Evolutionary conservation across 495 filamentous ascomycete genomes (phyloP).

Genomic region (Talaromyces adpressus): DNA sequence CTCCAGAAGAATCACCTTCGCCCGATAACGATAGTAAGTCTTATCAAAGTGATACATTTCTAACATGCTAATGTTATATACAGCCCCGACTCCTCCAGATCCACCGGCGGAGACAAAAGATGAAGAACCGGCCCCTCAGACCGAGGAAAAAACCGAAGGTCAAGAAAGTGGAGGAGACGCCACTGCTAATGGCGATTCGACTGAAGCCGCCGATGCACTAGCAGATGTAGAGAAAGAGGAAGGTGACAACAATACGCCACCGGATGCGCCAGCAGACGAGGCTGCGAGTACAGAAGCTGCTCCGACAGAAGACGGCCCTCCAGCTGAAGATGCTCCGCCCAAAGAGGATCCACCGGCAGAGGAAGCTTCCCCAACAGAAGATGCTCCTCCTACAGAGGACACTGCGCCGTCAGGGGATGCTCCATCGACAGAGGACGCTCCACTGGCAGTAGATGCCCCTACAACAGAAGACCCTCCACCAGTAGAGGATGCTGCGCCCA

Average conservation of each 20-base stretch:
- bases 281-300: background rate
- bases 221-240: slow-evolving; percentile 2
- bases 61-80: background rate
- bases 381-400: background rate
- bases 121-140: background rate
- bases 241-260: background rate
- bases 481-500: background rate
- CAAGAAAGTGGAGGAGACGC: background rate
- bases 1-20: slow-evolving; percentile 5
- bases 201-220: background rate
- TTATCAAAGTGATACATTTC: background rate
- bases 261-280: background rate
- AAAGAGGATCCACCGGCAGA: background rate
- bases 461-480: slow-evolving; percentile 1
- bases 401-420: background rate
- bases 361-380: background rate
- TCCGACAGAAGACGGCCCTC: background rate
- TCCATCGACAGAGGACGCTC: background rate
- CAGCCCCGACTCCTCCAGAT: slow-evolving; percentile 2
- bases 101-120: slow-evolving; percentile 1
- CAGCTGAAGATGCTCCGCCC: background rate
- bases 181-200: slow-evolving; percentile 6
- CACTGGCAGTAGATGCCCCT: background rate
- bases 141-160: slow-evolving; percentile 1
- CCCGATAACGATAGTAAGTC: slow-evolving; percentile 7